Conservation (phyloP, 257 asterid genomes). For the Rubia yunnanensis region DNA sequence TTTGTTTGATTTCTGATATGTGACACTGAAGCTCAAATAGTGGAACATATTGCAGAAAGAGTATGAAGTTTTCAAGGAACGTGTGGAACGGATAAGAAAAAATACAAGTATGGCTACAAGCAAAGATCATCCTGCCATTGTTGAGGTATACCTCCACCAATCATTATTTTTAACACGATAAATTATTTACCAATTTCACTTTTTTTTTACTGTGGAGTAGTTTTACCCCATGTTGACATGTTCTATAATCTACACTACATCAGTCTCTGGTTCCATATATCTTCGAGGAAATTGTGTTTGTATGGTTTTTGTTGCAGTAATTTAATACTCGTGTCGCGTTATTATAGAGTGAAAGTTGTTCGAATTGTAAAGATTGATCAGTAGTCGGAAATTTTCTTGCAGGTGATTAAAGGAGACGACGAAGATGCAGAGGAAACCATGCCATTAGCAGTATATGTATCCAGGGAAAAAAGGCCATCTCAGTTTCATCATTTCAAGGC, state of each 20-base stretch:
- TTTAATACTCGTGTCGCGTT: too few relatives aligned
- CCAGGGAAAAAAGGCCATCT: slow-evolving; percentile 52
- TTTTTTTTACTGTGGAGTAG: too few relatives aligned
- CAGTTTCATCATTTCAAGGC: slow-evolving; percentile 65
- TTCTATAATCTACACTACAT: too few relatives aligned
- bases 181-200: too few relatives aligned
- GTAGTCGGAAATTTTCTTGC: not conserved
- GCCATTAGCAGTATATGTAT: slow-evolving; percentile 55
- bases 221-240: too few relatives aligned
- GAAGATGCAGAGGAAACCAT: slow-evolving; percentile 9
- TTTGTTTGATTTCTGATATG: not conserved
- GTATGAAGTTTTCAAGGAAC: slow-evolving; percentile 30
- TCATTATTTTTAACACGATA: not conserved
- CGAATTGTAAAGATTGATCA: too few relatives aligned
- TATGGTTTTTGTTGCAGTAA: too few relatives aligned
- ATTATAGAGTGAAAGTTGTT: too few relatives aligned
- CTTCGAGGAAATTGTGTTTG: too few relatives aligned
- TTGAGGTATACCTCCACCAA: slow-evolving; percentile 29
- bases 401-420: slow-evolving; percentile 35
- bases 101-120: slow-evolving; percentile 14
- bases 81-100: slow-evolving; percentile 19
- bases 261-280: too few relatives aligned
- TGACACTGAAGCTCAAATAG: not conserved
- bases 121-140: slow-evolving; percentile 27
- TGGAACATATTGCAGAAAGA: slow-evolving; percentile 22